A percentile compares a stretch with the other conserved stretches of the same genome.
These are phyloP conservation scores for Viola pubescens DNA, from an alignment of 441 rosid species.

Conservation along the genomic window DNA sequence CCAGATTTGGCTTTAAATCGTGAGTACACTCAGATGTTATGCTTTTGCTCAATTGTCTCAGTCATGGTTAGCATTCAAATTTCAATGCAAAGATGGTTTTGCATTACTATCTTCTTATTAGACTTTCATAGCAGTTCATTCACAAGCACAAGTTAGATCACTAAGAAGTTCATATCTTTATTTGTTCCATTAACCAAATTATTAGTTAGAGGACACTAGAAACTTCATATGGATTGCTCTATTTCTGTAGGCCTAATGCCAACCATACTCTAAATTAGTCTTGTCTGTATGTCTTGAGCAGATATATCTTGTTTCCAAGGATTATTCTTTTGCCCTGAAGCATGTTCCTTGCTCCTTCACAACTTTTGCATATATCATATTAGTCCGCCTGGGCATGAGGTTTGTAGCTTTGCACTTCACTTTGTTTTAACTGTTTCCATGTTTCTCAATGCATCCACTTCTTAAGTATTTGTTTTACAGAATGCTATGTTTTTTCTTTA, in stretches of 20 bases:
- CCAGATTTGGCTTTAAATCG: constrained; percentile 87
- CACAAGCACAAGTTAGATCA: too few relatives aligned
- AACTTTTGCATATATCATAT: constrained; percentile 93
- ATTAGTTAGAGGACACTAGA: not conserved
- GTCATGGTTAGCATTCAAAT: not conserved
- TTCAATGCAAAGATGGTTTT: not conserved
- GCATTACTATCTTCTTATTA: not conserved
- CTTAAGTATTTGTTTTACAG: constrained; percentile 1
- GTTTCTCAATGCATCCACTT: not conserved
- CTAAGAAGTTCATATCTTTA: not conserved
- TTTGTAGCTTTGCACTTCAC: constrained; percentile 32
- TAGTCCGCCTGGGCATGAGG: constrained; percentile 96
- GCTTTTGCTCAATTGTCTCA: not conserved
- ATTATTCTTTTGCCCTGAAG: constrained; percentile 83
- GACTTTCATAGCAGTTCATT: not conserved
- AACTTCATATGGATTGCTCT: not conserved
- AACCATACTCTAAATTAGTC: constrained; percentile 5
- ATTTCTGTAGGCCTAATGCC: not conserved
- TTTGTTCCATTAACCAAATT: not conserved
- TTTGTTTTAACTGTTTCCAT: constrained; percentile 6
- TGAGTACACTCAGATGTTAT: constrained; percentile 26
- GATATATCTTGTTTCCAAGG: constrained; percentile 90
- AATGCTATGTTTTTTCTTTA: constrained; percentile 19
- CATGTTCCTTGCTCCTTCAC: constrained; percentile 83
- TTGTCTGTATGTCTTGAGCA: constrained; percentile 28